Conservation (phyloP, 2,329 filamentous ascomycete species). For the Xylariaceae sp. region DNA sequence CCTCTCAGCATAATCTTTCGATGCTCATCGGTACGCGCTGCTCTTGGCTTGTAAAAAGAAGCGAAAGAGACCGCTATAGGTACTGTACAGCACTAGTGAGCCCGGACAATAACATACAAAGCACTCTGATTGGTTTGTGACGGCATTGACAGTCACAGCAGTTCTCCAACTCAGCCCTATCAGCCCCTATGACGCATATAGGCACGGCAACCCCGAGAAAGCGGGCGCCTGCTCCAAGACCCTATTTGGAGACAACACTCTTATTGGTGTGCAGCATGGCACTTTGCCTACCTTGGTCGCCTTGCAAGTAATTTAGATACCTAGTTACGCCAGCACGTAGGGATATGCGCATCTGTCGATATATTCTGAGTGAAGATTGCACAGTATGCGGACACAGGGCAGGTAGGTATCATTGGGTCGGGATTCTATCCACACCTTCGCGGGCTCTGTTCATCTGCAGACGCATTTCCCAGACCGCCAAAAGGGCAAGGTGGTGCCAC, state of each 20-base stretch:
- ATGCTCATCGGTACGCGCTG: too few species aligned
- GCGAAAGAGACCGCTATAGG: too few species aligned
- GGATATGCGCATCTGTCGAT: too few species aligned
- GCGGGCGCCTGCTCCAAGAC: constrained; percentile 11
- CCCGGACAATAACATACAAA: not conserved
- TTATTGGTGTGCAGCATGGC: not conserved
- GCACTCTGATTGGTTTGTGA: constrained; percentile 10
- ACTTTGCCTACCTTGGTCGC: not conserved
- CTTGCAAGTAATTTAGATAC: constrained; percentile 8
- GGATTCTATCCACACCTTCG: constrained; percentile 26
- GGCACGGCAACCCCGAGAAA: constrained; percentile 29
- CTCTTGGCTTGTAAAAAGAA: too few species aligned
- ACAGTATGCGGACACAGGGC: not conserved
- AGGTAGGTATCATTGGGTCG: constrained; percentile 26
- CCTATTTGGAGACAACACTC: not conserved
- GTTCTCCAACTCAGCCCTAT: constrained; percentile 31
- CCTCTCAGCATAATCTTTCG: too few species aligned
- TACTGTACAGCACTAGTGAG: not conserved
- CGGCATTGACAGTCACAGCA: constrained; percentile 7
- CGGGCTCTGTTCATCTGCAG: constrained; percentile 26
- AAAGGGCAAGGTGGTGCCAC: constrained; percentile 25
- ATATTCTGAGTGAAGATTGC: not conserved
- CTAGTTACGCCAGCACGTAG: too few species aligned
- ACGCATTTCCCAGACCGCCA: constrained; percentile 28
- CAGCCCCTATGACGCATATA: constrained; percentile 29